Percentiles rank a stretch among this genome's conserved stretches.
Conservation (phyloP, 306 rosid species). For the Gillenia trifoliata region DNA sequence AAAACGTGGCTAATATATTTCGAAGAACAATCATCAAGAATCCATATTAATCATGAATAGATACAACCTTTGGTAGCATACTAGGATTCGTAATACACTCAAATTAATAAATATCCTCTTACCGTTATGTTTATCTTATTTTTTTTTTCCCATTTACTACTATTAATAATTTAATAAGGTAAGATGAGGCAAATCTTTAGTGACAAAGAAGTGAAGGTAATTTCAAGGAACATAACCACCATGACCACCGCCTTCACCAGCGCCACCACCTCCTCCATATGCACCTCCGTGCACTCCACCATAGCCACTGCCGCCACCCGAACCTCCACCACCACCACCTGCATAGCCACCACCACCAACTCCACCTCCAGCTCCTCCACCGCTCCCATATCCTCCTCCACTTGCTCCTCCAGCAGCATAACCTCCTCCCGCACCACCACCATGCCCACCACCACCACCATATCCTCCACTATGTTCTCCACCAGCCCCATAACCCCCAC, state of each 20-base stretch:
- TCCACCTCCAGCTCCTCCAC: conserved; percentile 32
- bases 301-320: conserved; percentile 28
- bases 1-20: too few relatives aligned
- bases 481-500: conserved; percentile 22
- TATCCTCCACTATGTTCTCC: conserved; percentile 19
- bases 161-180: not conserved
- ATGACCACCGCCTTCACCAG: conserved; percentile 35
- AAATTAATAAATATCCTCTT: conserved; percentile 13
- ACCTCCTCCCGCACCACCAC: conserved; percentile 27
- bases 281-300: conserved; percentile 48
- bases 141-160: not conserved
- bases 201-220: not conserved
- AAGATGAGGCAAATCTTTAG: not conserved
- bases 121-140: conserved; percentile 21
- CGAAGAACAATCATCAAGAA: not conserved
- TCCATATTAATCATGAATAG: not conserved
- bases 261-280: conserved; percentile 38
- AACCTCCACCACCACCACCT: conserved; percentile 25
- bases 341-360: conserved; percentile 13
- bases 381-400: conserved; percentile 37
- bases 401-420: conserved; percentile 31
- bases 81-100: not conserved
- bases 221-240: conserved; percentile 46
- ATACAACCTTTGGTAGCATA: conserved; percentile 1
- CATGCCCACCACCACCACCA: conserved; percentile 17